Percentiles rank a stretch among this genome's conserved stretches.
phyloP scores from a whole-genome alignment of 768 basidiomycete genomes.

The Auricularia sp. region DNA sequence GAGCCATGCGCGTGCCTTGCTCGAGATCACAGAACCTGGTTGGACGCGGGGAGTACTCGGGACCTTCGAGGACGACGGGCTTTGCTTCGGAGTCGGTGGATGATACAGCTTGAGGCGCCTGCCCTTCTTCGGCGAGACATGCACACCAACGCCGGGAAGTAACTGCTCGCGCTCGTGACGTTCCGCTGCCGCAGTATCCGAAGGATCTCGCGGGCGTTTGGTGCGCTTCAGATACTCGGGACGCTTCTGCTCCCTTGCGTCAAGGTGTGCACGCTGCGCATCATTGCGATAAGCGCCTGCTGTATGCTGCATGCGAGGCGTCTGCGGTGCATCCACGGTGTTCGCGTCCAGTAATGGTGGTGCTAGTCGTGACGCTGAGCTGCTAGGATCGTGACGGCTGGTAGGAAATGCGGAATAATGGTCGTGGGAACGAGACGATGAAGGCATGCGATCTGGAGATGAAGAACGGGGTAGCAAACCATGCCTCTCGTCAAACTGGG shows the following conservation, averaged over 20 bases:
- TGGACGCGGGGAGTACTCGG: not conserved
- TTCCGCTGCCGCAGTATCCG: conserved; percentile 28
- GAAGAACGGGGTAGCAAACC: no score
- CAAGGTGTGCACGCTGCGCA: not conserved
- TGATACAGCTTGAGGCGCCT: conserved; percentile 67
- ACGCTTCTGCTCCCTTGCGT: conserved; percentile 18
- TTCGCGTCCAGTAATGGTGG: no score
- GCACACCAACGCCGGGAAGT: conserved; percentile 42
- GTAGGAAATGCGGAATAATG: no score
- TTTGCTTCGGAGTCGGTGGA: not conserved
- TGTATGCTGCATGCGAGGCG: not conserved
- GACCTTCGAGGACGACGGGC: not conserved
- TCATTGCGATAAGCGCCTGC: not conserved
- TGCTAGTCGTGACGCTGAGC: no score
- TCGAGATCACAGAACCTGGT: not conserved
- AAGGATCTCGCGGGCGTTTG: conserved; percentile 32
- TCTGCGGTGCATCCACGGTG: not conserved
- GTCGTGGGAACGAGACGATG: no score
- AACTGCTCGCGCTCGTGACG: conserved; percentile 18
- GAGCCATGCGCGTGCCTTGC: conserved; percentile 13
- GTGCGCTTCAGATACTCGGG: conserved; percentile 64
- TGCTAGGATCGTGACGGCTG: no score
- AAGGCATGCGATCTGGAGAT: no score
- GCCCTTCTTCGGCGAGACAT: conserved; percentile 63
- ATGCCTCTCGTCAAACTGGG: no score